Evolutionary conservation across 768 basidiomycete genomes (phyloP).

Genomic region (Pisolithus orientalis): DNA sequence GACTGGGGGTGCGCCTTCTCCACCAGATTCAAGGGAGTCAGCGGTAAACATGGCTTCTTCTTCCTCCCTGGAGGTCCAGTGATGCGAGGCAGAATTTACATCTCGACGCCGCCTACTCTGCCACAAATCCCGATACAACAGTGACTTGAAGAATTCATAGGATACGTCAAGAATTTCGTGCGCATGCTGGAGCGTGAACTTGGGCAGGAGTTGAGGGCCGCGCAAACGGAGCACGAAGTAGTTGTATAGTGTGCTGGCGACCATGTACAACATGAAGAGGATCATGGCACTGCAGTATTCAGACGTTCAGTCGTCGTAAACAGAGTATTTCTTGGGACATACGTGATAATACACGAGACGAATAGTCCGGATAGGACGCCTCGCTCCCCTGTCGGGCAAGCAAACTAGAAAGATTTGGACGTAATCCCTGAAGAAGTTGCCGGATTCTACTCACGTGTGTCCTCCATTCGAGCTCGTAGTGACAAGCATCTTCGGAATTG

Average conservation of each 20-base stretch:
- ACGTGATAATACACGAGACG: conserved; percentile 55
- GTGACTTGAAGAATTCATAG: conserved; percentile 12
- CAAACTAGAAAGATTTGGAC: conserved; percentile 38
- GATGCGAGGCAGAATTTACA: conserved; percentile 22
- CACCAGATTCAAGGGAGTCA: conserved; percentile 19
- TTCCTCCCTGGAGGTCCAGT: conserved; percentile 28
- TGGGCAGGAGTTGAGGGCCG: conserved; percentile 71
- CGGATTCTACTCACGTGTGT: conserved; percentile 54
- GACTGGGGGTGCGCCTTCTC: conserved; percentile 1
- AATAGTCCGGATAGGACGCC: conserved; percentile 47
- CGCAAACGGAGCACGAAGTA: conserved; percentile 65
- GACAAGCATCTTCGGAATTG: conserved; percentile 61
- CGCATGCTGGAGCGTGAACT: conserved; percentile 35
- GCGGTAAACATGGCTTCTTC: conserved; percentile 18
- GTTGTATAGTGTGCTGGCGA: conserved; percentile 71
- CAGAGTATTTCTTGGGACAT: conserved; percentile 23
- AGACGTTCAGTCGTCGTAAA: neutral
- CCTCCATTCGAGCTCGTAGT: conserved; percentile 79
- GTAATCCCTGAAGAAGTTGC: neutral
- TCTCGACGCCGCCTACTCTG: conserved; percentile 3
- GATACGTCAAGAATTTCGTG: conserved; percentile 18
- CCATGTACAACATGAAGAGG: conserved; percentile 58
- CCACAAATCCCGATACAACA: conserved; percentile 15
- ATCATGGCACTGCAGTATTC: conserved; percentile 40
- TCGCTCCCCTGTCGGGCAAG: conserved; percentile 63